These are phyloP conservation scores for Xylaria castorea DNA, from an alignment of 495 filamentous ascomycete genomes.

Conservation along the genomic window DNA sequence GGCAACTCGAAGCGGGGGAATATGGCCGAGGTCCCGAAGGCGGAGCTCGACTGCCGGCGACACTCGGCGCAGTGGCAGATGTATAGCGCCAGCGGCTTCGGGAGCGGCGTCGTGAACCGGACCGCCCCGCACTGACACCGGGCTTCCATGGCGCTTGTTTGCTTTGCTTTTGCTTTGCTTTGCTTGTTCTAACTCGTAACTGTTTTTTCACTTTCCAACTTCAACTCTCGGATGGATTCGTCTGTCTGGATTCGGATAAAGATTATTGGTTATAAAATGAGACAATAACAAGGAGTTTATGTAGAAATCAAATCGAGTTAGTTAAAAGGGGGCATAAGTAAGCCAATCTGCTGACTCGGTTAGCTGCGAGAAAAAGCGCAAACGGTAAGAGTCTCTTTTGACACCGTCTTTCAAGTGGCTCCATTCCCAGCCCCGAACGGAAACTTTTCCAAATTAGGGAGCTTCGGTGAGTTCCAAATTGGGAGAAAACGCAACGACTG, in stretches of 20 bases:
- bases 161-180: not conserved
- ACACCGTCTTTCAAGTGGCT: not conserved
- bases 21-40: constrained; percentile 72
- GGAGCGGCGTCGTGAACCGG: constrained; percentile 64
- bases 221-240: not conserved
- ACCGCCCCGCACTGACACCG: constrained; percentile 70
- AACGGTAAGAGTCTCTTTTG: not conserved
- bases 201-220: not conserved
- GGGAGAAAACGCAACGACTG: not conserved
- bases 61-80: constrained; percentile 75
- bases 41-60: constrained; percentile 68
- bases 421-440: not conserved
- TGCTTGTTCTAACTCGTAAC: not conserved
- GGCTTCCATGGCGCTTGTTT: constrained; percentile 53
- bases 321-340: not conserved
- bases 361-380: not conserved
- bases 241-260: not conserved
- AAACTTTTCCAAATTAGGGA: not conserved
- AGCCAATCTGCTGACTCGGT: not conserved
- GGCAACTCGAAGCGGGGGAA: constrained; percentile 67
- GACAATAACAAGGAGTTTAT: not conserved
- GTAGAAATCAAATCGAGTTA: not conserved
- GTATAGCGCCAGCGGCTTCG: constrained; percentile 63
- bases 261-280: not conserved
- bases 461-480: not conserved